Percentiles rank a stretch among this genome's conserved stretches.
These are phyloP conservation scores for Xylariomycetidae sp. DNA, from an alignment of 2,329 filamentous ascomycete genomes.

Conservation along the genomic window DNA sequence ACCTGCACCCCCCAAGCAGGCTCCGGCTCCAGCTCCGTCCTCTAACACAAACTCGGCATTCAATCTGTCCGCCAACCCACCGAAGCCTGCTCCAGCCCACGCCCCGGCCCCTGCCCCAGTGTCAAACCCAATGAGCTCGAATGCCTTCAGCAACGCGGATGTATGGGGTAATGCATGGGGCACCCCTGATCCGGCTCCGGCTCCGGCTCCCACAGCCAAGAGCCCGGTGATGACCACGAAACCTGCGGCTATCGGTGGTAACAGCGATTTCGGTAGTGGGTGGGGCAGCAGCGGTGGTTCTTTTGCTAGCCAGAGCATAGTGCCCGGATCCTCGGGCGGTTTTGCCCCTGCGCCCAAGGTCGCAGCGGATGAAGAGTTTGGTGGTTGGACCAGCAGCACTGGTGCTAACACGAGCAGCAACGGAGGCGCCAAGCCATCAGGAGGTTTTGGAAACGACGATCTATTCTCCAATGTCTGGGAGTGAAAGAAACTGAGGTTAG, in stretches of 20 bases:
- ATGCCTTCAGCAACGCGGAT: conserved; percentile 53
- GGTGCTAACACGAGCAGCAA: conserved; percentile 35
- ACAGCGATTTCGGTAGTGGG: conserved; percentile 56
- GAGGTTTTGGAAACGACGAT: conserved; percentile 70
- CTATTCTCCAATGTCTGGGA: conserved; percentile 96
- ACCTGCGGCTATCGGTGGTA: conserved; percentile 39
- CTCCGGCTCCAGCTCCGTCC: conserved; percentile 39
- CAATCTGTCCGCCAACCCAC: conserved; percentile 63
- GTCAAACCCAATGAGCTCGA: conserved; percentile 29
- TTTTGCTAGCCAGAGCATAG: conserved; percentile 56
- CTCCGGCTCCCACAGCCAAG: conserved; percentile 52
- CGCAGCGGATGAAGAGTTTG: conserved; percentile 89
- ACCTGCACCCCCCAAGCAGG: conserved; percentile 36
- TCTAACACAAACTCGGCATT: conserved; percentile 63
- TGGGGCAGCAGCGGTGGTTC: conserved; percentile 47
- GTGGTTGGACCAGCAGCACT: conserved; percentile 81
- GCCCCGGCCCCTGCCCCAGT: conserved; percentile 37
- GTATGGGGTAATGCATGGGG: conserved; percentile 92
- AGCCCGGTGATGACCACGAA: conserved; percentile 46
- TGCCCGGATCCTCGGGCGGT: conserved; percentile 59
- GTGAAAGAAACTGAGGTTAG: conserved; percentile 41
- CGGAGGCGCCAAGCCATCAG: conserved; percentile 48
- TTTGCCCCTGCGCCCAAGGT: conserved; percentile 65
- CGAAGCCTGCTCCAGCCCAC: conserved; percentile 37
- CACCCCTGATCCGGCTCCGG: conserved; percentile 50